These are phyloP conservation scores for Pseudonectria foliicola DNA, from an alignment of 2,329 filamentous ascomycete species.

Conservation along the genomic window DNA sequence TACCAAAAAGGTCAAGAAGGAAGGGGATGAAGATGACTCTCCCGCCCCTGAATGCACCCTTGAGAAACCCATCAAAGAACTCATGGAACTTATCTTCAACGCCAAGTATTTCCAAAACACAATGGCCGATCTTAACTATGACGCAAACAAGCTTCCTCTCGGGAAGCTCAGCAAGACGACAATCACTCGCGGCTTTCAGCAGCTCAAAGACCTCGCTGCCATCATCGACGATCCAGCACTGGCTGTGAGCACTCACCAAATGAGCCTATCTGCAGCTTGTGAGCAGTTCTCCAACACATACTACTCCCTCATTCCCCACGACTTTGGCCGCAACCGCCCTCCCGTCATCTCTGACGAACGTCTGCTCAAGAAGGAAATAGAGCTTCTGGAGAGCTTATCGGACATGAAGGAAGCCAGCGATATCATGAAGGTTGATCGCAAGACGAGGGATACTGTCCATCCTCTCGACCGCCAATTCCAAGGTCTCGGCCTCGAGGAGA, in stretches of 20 bases:
- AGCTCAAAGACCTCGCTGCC: slow-evolving; percentile 66
- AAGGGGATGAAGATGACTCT: slow-evolving; percentile 26
- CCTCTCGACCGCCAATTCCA: slow-evolving; percentile 66
- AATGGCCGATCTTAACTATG: slow-evolving; percentile 63
- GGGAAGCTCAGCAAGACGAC: slow-evolving; percentile 79
- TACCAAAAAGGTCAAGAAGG: slow-evolving; percentile 26
- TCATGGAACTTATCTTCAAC: slow-evolving; percentile 83
- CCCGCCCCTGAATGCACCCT: slow-evolving; percentile 49
- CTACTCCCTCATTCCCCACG: slow-evolving; percentile 77
- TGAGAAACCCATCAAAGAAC: slow-evolving; percentile 50
- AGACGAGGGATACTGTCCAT: slow-evolving; percentile 47
- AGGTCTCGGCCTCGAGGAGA: slow-evolving; percentile 66
- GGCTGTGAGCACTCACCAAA: slow-evolving; percentile 37
- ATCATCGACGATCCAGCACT: slow-evolving; percentile 50
- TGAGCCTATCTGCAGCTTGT: slow-evolving; percentile 33
- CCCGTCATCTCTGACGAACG: slow-evolving; percentile 53
- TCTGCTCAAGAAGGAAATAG: slow-evolving; percentile 67
- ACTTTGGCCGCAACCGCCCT: slow-evolving; percentile 66
- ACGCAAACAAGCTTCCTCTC: slow-evolving; percentile 69
- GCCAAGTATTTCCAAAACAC: slow-evolving; percentile 60
- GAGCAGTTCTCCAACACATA: slow-evolving; percentile 68
- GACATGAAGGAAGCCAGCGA: slow-evolving; percentile 79
- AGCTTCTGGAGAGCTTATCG: slow-evolving; percentile 70
- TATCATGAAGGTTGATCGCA: slow-evolving; percentile 62
- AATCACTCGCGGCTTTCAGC: slow-evolving; percentile 66